Evolutionary conservation across 108 stramenopile genomes (phyloP), one percentile per base, ranked within the genome.

Genomic region (Stephanodiscus minutulus): DNA sequence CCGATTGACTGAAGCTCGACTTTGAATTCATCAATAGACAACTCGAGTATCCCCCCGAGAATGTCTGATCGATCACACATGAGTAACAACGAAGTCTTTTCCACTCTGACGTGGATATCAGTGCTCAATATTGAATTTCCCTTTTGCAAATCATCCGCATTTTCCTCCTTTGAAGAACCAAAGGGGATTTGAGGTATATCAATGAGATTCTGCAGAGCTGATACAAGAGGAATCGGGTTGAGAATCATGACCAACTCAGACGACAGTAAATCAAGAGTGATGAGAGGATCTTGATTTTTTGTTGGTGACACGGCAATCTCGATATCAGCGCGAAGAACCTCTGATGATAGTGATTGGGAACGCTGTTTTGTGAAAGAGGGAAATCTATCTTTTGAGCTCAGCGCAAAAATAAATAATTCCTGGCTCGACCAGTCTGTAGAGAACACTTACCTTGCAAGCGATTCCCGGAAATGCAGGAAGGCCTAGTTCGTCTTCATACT

Each of bases 191-290:
- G 24, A 9, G 63, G 64, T 8, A 76, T 22, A 3, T 39, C 49
- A 12, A 65, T 12, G 27, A 80, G 29, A 36, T 36, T 71, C 28
- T 70, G 54, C 12, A 75, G 21, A 21, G 55, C 59, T 47, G 74
- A 76, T 17, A 50, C 33, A 2, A 80, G 39, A 13, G 79, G 79
- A 37, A 64, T 17, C 15, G 79, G 74, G 33, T 80, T 80, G 4
- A 69, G 24, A 49, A 80, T 27, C 5, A 80, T 18, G 11, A 60
- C 59, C 46, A 76, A 29, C 64, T 76, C 44, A 7, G 50, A 48
- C 48, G 69, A 37, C 13, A 9, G 20, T 21, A 57, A 48, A 47
- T 48, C 28, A 36, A 80, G 18, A 18, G 43, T 36, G 74, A 62
- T 28, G 61, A 63, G 49, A 12, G 55, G 29, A 55, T 70, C 62